Base-by-base conservation (phyloP, 2,329 filamentous ascomycete species). In the Dryadomyces sulphureus region DNA sequence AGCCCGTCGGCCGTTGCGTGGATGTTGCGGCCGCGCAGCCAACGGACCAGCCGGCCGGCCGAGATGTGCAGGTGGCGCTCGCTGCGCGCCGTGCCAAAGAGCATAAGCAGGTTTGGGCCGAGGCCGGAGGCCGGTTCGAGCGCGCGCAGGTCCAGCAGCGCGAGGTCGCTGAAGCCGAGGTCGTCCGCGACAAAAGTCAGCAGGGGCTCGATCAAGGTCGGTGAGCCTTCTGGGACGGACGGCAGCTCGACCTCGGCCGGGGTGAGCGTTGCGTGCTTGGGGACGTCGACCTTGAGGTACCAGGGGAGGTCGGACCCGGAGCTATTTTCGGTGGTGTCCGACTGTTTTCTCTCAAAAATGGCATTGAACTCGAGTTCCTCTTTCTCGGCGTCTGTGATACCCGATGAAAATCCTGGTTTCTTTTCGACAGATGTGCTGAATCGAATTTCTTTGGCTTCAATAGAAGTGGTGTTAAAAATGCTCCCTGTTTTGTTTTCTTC, bases 21-120 rank as follows among this genome's bases (percentile, higher is more conserved):
- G 34, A 96, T 65, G 46, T 79, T 78, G 61, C 86, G 77, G 12
- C 78, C 79, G 45, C 88, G 74, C 39, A 95, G 66, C 83, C 86
- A 95, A 48, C 90, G 77, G 52, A 89, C 86, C 22, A 94, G 74
- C n/a, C 87, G 78, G 57, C 94, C 88, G 0, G 89, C 87, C 1
- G 86, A 86, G 20, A 94, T 82, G 58, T 94, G 90, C 32, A 98
- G 69, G 65, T 98, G 92, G 45, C 90, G 88, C 61, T 95, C 86
- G 56, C 86, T 93, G 48, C 92, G 81, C 14, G 90, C 86, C 8
- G 88, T 94, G 36, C 84, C 88, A 52, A 98, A 78, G 25, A 98
- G 65, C 92, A 96, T 96, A 45, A 98, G 73, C 24, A 95, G 72
- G 55, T 90, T 89, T 2, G 85, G 77, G 1, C 92, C 92, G 1